Conservation (phyloP, 1,139 yeast species). For the Protomyces arabidopsidicola region DNA sequence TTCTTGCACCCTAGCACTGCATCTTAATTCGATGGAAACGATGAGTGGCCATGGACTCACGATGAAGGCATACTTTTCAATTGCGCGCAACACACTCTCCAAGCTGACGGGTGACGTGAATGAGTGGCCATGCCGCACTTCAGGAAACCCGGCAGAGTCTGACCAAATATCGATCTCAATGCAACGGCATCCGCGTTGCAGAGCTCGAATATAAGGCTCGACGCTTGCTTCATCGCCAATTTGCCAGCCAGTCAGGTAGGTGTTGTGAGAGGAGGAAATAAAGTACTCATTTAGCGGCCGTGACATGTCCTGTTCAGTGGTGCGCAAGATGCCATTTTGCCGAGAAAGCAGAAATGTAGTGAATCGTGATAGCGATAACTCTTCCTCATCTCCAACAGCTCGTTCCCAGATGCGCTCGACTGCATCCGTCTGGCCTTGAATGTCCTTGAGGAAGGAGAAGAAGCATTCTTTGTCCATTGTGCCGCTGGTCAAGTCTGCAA, state of each 20-base stretch:
- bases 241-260: slow-evolving; percentile 83
- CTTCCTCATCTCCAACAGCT: not conserved
- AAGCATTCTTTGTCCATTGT: slow-evolving; percentile 45
- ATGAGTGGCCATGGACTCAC: slow-evolving; percentile 79
- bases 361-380: slow-evolving; percentile 46
- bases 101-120: slow-evolving; percentile 71
- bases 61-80: slow-evolving; percentile 79
- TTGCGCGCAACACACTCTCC: slow-evolving; percentile 62
- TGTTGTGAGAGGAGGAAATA: slow-evolving; percentile 91
- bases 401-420: slow-evolving; percentile 12
- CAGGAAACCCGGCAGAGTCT: slow-evolving; percentile 62
- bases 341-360: slow-evolving; percentile 52
- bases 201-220: slow-evolving; percentile 82
- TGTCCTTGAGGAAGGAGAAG: slow-evolving; percentile 45
- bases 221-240: slow-evolving; percentile 86
- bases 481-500: slow-evolving; percentile 33
- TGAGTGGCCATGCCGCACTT: slow-evolving; percentile 84
- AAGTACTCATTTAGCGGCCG: slow-evolving; percentile 79
- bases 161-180: slow-evolving; percentile 96
- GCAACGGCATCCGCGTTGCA: slow-evolving; percentile 89
- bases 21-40: slow-evolving; percentile 80
- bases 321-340: slow-evolving; percentile 37
- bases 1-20: slow-evolving; percentile 61
- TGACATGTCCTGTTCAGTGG: slow-evolving; percentile 47
- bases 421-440: slow-evolving; percentile 43